Evolutionary conservation across 148 eudicot species (phyloP).

Genomic region (Chenopodium berlandieri): DNA sequence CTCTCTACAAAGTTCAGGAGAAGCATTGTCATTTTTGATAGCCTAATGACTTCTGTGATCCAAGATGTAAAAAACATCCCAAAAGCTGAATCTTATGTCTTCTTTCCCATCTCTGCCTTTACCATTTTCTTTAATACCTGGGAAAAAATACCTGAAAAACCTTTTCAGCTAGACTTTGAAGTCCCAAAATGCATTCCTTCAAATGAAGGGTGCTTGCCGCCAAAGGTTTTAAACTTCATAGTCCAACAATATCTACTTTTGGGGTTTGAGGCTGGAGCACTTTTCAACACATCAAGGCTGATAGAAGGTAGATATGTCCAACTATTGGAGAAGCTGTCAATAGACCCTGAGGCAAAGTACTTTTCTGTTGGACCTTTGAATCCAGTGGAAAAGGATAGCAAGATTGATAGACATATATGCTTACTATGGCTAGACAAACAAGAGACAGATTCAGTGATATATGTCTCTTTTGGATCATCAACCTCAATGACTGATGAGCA

Average conservation of each 20-base stretch:
- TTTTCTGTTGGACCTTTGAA: conserved; percentile 29
- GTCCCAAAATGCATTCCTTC: conserved; percentile 24
- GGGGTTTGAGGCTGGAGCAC: conserved; percentile 27
- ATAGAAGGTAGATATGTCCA: conserved; percentile 39
- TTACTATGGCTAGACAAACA: conserved; percentile 32
- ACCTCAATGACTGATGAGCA: conserved; percentile 43
- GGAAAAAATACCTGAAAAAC: conserved; percentile 24
- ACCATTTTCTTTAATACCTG: conserved; percentile 21
- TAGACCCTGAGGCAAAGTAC: conserved; percentile 4
- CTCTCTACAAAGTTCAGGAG: conserved; percentile 19
- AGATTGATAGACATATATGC: conserved; percentile 13
- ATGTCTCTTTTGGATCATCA: conserved; percentile 61
- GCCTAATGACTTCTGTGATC: conserved; percentile 14
- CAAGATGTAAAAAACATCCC: conserved; percentile 31
- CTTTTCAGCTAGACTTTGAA: conserved; percentile 25
- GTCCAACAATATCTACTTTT: not conserved
- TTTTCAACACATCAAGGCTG: conserved; percentile 31
- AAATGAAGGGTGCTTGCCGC: conserved; percentile 24
- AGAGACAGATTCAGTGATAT: conserved; percentile 46
- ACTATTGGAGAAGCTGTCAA: conserved; percentile 9
- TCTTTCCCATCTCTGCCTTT: conserved; percentile 19
- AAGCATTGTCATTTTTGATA: conserved; percentile 26
- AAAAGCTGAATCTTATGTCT: conserved; percentile 23
- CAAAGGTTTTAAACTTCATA: conserved; percentile 18
- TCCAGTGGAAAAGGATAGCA: conserved; percentile 20